Evolutionary conservation across 2,329 filamentous ascomycete genomes (phyloP).

Genomic region (Clonostachys rhizophaga): DNA sequence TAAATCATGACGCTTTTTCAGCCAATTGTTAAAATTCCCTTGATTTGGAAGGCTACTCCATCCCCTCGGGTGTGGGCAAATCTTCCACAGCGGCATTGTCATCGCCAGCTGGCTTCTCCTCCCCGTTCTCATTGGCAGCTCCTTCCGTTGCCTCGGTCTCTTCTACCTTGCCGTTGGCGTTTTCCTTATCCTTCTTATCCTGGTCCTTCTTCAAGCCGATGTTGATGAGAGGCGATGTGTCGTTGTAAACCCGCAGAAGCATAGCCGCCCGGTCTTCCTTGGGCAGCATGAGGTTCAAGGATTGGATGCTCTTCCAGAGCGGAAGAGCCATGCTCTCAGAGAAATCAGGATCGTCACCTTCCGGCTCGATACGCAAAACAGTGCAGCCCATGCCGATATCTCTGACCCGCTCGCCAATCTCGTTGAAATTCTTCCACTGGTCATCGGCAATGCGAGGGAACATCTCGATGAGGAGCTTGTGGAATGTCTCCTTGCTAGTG

Average conservation of each 20-base stretch:
- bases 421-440: conserved; percentile 71
- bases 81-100: conserved; percentile 27
- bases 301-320: conserved; percentile 88
- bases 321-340: conserved; percentile 82
- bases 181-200: conserved; percentile 24
- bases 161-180: conserved; percentile 25
- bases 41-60: background rate
- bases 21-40: background rate
- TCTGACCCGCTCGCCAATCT: conserved; percentile 79
- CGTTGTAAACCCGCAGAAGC: conserved; percentile 87
- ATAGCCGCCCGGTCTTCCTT: conserved; percentile 95
- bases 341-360: conserved; percentile 54
- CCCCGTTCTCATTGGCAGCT: conserved; percentile 6
- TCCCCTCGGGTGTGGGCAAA: conserved; percentile 25
- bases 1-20: background rate
- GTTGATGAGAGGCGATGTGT: conserved; percentile 79
- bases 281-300: conserved; percentile 93
- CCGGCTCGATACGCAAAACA: conserved; percentile 78
- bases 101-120: conserved; percentile 8
- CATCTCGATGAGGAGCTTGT: conserved; percentile 86
- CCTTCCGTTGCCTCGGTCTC: conserved; percentile 11
- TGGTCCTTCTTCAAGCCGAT: conserved; percentile 49
- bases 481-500: conserved; percentile 73
- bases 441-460: conserved; percentile 82
- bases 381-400: conserved; percentile 88